Conservation (phyloP, 192 early-diverging fungal genomes). For the Phycomyces nitens region DNA sequence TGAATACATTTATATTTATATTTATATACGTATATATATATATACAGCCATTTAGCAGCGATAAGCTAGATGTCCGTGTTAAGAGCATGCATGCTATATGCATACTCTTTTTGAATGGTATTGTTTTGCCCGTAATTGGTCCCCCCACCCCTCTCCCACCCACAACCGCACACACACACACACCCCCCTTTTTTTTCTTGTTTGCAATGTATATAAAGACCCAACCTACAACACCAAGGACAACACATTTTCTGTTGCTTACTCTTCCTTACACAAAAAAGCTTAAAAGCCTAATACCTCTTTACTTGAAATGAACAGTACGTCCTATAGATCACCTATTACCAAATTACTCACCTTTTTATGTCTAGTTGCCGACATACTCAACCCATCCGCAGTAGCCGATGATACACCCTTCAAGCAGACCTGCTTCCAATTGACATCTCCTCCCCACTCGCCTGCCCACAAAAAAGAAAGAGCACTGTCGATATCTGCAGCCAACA, state of each 20-base stretch:
- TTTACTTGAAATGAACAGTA: not conserved
- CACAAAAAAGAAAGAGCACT: not conserved
- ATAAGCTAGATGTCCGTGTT: constrained; percentile 1
- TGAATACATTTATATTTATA: not conserved
- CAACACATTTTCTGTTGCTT: constrained; percentile 5
- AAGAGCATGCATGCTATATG: not conserved
- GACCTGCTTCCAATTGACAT: constrained; percentile 1
- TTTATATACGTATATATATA: not conserved
- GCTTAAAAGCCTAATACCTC: not conserved
- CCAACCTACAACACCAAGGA: constrained; percentile 1
- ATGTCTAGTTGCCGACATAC: not conserved
- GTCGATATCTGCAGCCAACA: not conserved
- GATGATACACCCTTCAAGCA: not conserved
- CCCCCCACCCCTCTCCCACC: no score
- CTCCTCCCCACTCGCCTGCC: not conserved
- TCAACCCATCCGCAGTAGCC: constrained; percentile 1
- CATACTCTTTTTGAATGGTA: not conserved
- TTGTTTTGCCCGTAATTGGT: not conserved
- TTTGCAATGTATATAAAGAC: constrained; percentile 1
- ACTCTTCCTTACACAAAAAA: not conserved
- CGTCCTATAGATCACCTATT: not conserved
- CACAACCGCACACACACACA: no score
- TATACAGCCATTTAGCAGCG: not conserved
- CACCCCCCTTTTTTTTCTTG: not conserved
- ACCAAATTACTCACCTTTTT: not conserved